Percentiles rank a stretch among this genome's conserved stretches.
Evolutionary conservation across 2,329 filamentous ascomycete species (phyloP).

Genomic region (Elsinoe necatrix): DNA sequence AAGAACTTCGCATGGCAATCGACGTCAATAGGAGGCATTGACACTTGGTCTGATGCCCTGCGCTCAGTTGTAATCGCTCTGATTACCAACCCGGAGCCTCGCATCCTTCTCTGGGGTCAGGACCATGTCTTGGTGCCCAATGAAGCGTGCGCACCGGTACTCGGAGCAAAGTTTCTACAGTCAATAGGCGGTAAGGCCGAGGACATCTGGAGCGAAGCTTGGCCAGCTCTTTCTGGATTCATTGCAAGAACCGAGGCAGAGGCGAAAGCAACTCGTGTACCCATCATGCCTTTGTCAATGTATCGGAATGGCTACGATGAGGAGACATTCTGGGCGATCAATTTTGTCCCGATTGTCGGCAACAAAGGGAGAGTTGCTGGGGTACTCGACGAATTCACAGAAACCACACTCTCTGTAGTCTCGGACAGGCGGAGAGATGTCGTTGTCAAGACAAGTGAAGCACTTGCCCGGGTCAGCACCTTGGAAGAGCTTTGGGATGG

Average conservation of each 20-base stretch:
- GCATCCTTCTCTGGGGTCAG: constrained; percentile 26
- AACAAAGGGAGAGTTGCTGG: constrained; percentile 16
- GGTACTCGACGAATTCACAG: constrained; percentile 17
- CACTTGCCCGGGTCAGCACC: not conserved
- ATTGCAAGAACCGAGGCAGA: constrained; percentile 20
- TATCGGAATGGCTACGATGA: constrained; percentile 24
- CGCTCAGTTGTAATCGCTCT: constrained; percentile 23
- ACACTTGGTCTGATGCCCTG: constrained; percentile 23
- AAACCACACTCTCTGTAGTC: constrained; percentile 16
- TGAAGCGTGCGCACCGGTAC: constrained; percentile 27
- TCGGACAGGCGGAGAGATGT: constrained; percentile 16
- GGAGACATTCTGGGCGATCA: constrained; percentile 26
- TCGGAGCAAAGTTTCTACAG: constrained; percentile 25
- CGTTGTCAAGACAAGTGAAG: constrained; percentile 14
- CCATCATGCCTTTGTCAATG: constrained; percentile 21
- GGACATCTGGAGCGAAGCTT: constrained; percentile 16
- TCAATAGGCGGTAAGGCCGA: constrained; percentile 19
- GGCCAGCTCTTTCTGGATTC: constrained; percentile 14
- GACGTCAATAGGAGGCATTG: constrained; percentile 25
- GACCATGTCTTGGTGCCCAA: constrained; percentile 32
- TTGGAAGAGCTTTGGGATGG: constrained; percentile 16
- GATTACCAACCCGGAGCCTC: constrained; percentile 27
- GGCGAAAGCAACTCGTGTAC: constrained; percentile 21
- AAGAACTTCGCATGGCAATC: constrained; percentile 25
- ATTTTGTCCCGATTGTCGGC: constrained; percentile 24